phyloP scores from a whole-genome alignment of 1,284 basidiomycete species.

The Cutaneotrichosporon cutaneum region DNA sequence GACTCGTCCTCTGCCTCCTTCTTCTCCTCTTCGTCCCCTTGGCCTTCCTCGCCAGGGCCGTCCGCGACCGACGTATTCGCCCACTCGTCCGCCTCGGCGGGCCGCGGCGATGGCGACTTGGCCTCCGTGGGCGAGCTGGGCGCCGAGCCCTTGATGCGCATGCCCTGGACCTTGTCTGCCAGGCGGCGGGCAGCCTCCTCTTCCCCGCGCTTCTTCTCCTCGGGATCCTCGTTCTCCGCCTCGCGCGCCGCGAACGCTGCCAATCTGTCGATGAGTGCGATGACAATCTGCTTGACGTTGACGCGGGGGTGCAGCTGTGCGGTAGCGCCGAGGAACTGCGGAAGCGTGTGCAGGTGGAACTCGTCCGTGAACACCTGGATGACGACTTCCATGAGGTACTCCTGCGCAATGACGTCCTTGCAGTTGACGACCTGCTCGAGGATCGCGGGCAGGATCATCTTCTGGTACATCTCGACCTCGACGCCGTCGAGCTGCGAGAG shows the following conservation, averaged over 20 bases:
- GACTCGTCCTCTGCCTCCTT: not conserved
- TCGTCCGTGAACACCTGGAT: slow-evolving; percentile 98
- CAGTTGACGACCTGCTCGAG: slow-evolving; percentile 94
- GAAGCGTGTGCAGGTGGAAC: slow-evolving; percentile 88
- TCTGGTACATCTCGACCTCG: slow-evolving; percentile 83
- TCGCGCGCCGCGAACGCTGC: slow-evolving; percentile 90
- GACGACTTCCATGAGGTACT: slow-evolving; percentile 97
- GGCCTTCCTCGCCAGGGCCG: not conserved
- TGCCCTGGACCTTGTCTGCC: slow-evolving; percentile 73
- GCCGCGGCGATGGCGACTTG: slow-evolving; percentile 32
- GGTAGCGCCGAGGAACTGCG: slow-evolving; percentile 87
- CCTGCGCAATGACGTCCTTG: slow-evolving; percentile 95
- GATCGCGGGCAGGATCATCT: slow-evolving; percentile 78
- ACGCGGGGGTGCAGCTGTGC: slow-evolving; percentile 92
- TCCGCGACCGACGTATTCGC: slow-evolving; percentile 23
- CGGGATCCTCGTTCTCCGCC: slow-evolving; percentile 87
- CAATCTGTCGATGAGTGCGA: slow-evolving; percentile 90
- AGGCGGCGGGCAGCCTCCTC: slow-evolving; percentile 82
- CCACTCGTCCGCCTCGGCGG: slow-evolving; percentile 46
- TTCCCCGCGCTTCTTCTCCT: slow-evolving; percentile 84
- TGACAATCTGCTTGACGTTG: slow-evolving; percentile 95
- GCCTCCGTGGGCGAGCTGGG: slow-evolving; percentile 15
- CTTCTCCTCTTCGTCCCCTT: slow-evolving; percentile 1
- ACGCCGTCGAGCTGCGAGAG: slow-evolving; percentile 91
- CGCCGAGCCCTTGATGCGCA: slow-evolving; percentile 55